Conservation (phyloP, 768 basidiomycete genomes). For the Pleurotus cornucopiae region DNA sequence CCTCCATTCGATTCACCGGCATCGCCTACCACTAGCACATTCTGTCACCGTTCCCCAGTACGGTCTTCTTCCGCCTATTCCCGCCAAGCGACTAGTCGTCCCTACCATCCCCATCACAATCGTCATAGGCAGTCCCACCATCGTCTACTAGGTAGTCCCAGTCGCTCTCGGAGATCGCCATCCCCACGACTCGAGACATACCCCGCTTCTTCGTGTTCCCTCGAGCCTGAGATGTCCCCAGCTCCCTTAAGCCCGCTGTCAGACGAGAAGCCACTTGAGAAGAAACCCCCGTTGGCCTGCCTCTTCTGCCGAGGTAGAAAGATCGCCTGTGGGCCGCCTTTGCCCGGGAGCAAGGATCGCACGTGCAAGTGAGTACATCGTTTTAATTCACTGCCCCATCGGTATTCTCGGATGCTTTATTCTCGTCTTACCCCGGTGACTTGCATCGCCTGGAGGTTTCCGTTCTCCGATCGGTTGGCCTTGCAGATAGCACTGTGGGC, state of each 20-base stretch:
- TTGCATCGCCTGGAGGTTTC: neutral
- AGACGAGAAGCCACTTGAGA: conserved; percentile 28
- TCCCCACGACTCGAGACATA: neutral
- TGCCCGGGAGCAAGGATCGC: conserved; percentile 46
- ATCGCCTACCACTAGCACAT: neutral
- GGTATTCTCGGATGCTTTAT: neutral
- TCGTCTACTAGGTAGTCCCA: conserved; percentile 1
- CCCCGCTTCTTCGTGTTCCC: neutral
- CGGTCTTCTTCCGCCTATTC: neutral
- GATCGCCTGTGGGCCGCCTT: conserved; percentile 63
- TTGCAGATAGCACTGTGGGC: too few species aligned
- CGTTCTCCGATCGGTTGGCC: neutral
- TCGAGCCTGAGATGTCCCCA: neutral
- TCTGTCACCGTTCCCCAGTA: neutral
- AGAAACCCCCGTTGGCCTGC: conserved; percentile 62
- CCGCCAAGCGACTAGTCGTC: neutral
- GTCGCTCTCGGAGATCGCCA: neutral
- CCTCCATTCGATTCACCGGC: neutral
- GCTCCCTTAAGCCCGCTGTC: conserved; percentile 22
- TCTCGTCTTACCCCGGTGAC: neutral
- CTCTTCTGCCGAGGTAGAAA: conserved; percentile 65
- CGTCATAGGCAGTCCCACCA: neutral
- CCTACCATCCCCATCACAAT: neutral
- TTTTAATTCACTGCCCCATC: neutral
- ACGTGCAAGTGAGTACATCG: conserved; percentile 59